Evolutionary conservation across 495 filamentous ascomycete species (phyloP).

Genomic region (Aspergillus mulundensis): DNA sequence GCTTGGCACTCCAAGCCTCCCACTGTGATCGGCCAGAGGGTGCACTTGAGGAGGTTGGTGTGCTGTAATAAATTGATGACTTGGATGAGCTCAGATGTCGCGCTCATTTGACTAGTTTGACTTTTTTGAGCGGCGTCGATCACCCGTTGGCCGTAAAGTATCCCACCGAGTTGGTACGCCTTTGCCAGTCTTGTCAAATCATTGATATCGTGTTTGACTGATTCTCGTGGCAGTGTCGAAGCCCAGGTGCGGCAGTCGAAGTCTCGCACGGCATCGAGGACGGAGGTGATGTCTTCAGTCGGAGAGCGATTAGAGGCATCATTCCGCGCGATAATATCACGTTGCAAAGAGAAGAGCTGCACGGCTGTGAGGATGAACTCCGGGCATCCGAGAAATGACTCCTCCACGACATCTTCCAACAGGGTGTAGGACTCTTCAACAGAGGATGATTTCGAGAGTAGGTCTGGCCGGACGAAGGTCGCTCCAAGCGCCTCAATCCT

Average conservation of each 20-base stretch:
- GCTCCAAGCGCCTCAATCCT: conserved; percentile 41
- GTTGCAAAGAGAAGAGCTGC: conserved; percentile 28
- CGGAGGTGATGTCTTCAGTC: conserved; percentile 10
- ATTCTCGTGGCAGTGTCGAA: conserved; percentile 28
- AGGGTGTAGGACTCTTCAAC: conserved; percentile 9
- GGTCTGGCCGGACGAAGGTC: conserved; percentile 42
- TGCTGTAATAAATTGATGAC: conserved; percentile 43
- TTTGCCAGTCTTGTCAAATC: conserved; percentile 24
- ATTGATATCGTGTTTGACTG: conserved; percentile 18
- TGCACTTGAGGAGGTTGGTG: conserved; percentile 49
- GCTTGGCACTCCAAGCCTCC: conserved; percentile 45
- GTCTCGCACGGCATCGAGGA: conserved; percentile 22
- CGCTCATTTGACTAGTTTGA: conserved; percentile 15
- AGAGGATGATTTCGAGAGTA: conserved; percentile 24
- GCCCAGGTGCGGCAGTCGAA: conserved; percentile 39
- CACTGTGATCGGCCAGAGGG: conserved; percentile 56
- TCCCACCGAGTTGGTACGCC: conserved; percentile 29
- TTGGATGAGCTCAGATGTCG: conserved; percentile 39
- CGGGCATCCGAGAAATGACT: conserved; percentile 41
- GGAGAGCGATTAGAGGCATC: conserved; percentile 7
- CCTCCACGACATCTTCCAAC: conserved; percentile 28
- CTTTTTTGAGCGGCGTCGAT: conserved; percentile 23
- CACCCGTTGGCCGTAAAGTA: conserved; percentile 32
- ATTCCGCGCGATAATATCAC: conserved; percentile 25
- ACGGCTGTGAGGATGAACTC: conserved; percentile 34